phyloP scores from a whole-genome alignment of 768 basidiomycete genomes.

The Agrocybe praecox region DNA sequence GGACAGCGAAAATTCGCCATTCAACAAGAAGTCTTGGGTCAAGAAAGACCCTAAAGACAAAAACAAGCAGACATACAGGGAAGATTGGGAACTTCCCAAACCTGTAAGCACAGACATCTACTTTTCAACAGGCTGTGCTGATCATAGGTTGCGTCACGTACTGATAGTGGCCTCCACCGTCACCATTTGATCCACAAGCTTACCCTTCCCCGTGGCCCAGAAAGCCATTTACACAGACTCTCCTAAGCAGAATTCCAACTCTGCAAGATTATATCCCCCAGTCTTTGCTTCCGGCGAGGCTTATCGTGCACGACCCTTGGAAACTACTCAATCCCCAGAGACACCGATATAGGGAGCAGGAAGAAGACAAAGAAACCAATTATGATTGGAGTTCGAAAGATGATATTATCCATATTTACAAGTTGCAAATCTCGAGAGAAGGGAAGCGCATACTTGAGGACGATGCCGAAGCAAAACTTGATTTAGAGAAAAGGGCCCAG shows the following conservation, averaged over 20 bases:
- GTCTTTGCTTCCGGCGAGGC: slow-evolving; percentile 21
- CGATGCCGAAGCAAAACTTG: not conserved
- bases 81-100: slow-evolving; percentile 4
- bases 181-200: slow-evolving; percentile 31
- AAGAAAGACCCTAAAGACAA: slow-evolving; percentile 1
- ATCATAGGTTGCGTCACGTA: not conserved
- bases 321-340: slow-evolving; percentile 5
- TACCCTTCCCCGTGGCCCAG: slow-evolving; percentile 45
- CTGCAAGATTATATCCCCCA: slow-evolving; percentile 27
- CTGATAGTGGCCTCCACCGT: slow-evolving; percentile 15
- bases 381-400: slow-evolving; percentile 1
- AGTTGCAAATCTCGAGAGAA: slow-evolving; percentile 3
- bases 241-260: slow-evolving; percentile 4
- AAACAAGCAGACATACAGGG: not conserved
- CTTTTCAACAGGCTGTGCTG: too few relatives aligned
- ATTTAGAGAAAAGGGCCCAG: not conserved
- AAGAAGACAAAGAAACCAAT: not conserved
- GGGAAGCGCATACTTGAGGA: slow-evolving; percentile 2
- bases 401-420: slow-evolving; percentile 11
- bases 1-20: slow-evolving; percentile 13
- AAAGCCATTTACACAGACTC: slow-evolving; percentile 32
- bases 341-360: not conserved
- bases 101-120: not conserved
- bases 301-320: slow-evolving; percentile 28
- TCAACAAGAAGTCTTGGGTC: not conserved